Evolutionary conservation across 2,329 filamentous ascomycete species (phyloP), one percentile per base, ranked within the genome.

Genomic region (Claviceps africana): DNA sequence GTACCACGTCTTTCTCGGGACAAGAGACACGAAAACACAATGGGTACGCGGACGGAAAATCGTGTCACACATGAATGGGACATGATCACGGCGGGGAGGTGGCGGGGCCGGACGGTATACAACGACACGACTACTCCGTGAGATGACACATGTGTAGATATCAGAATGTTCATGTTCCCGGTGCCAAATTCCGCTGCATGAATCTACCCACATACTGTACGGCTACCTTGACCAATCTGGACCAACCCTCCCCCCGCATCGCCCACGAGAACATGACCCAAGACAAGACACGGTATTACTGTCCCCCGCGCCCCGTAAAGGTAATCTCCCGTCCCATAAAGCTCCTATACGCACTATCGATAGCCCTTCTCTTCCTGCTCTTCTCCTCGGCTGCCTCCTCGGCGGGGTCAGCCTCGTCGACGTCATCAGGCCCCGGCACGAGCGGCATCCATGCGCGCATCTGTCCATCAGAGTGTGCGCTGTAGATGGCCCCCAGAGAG

Each of bases 381-480:
- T 75, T 78, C 22, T 69, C 69, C n/a, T 73, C 70, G 22, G 76
- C 67, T 25, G 64, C 66, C 4, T 65, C 61, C 17, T 65, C 61
- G 15, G 70, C 66, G n/a, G 28, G 28, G 3, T 72, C 71, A 13
- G 72, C 69, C 39, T 74, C 72, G 13, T 71, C 72, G 48, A 80
- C 57, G 58, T 77, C 64, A 57, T 78, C 67, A 35, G 69, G 70
- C 4, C 76, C 78, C 1, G 72, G 67, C 6, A 79, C 67, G 37
- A 72, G 70, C 2, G 87, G 85, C 58, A 76, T 75, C 89, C 91
- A 96, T 4, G 79, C 79, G 45, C 85, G 77, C 53, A 97, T 91
- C 50, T 83, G 84, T 0, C 91, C 91, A 63, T 96, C 88, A 3
- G 83, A 75, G 61, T 95, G 88, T 2, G 82, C 85, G 51, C 88